These are phyloP conservation scores for Xylaria sp. DNA, from an alignment of 2,329 filamentous ascomycete genomes.

Conservation along the genomic window DNA sequence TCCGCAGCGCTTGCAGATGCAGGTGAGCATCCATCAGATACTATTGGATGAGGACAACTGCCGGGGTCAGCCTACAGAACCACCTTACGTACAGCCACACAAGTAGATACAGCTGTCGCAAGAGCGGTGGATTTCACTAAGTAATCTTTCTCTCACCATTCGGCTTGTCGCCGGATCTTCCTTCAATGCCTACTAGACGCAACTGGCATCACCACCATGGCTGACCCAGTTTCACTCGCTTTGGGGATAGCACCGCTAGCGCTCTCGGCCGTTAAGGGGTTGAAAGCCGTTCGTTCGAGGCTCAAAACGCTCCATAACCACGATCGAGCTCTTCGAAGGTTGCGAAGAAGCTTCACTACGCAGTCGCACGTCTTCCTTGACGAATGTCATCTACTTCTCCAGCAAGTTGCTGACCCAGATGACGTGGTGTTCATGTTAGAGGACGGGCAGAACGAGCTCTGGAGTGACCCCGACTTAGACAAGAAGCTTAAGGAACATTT, in stretches of 20 bases:
- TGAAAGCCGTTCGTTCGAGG: conserved; percentile 16
- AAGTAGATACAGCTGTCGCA: neutral
- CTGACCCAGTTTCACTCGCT: conserved; percentile 21
- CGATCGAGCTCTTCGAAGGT: conserved; percentile 19
- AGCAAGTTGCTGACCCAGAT: conserved; percentile 18
- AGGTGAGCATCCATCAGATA: neutral
- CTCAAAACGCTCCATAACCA: conserved; percentile 26
- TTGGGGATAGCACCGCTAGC: conserved; percentile 28
- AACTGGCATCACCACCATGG: conserved; percentile 3
- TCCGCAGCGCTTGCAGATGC: neutral
- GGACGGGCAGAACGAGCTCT: neutral
- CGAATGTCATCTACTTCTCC: conserved; percentile 25
- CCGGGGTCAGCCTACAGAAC: neutral
- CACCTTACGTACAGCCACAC: neutral
- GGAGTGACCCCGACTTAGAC: conserved; percentile 13
- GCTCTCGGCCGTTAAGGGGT: conserved; percentile 22
- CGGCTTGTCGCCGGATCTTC: neutral
- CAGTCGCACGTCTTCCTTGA: conserved; percentile 27
- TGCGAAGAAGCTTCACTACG: conserved; percentile 22
- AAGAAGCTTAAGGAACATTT: conserved; percentile 17
- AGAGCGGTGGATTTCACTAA: neutral
- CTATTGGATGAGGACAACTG: neutral
- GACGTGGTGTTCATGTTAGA: conserved; percentile 22
- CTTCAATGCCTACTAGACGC: neutral
- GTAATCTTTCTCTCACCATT: neutral